Evolutionary conservation across 352 stramenopile species (phyloP), one percentile per base, ranked within the genome.

Genomic region (Globisporangium iwayamae): DNA sequence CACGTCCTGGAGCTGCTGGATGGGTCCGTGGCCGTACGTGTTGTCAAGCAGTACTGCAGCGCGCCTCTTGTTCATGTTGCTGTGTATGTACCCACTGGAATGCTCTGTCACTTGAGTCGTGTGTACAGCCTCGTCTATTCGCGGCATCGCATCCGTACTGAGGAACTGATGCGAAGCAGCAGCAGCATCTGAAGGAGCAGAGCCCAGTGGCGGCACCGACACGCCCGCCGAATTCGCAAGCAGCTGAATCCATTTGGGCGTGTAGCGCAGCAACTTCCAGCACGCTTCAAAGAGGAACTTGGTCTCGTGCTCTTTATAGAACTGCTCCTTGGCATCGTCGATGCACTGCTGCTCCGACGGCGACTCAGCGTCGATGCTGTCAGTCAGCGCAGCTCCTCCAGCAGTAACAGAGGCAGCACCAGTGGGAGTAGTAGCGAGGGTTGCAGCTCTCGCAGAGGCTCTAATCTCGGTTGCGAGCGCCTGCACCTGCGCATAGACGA

Each of bases 261-360:
- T 87, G 60, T 74, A 81, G 25, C 83, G 83, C 60, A 93, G 71
- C 63, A 85, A 60, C 51, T 76, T 77, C 83, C 83, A 93, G 67
- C 83, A 93, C 13, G 57, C 36, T 59, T 90, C 83, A 51, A 93
- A 93, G 3, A 65, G 56, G 62, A 93, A 93, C 67, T 90, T 93
- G 65, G 56, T 63, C 45, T 63, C 66, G 45, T 87, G 71, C 25
- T 81, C 65, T 51, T 76, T 83, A 39, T 73, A 54, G 41, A 85
- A 91, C 47, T 75, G 57, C 51, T 78, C 68, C 41, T 73, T 79
- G 45, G 83, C 81, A 28, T 85, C 75, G 4, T 90, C 77, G 25
- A 93, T 66, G 62, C 70, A 79, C 56, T 77, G 73, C 32, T 81
- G 74, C 60, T 90, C 83, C 41, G 41, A 61, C 18, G 74, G 46